phyloP scores from a whole-genome alignment of 1,284 basidiomycete species.

The Vanrija humicola region DNA sequence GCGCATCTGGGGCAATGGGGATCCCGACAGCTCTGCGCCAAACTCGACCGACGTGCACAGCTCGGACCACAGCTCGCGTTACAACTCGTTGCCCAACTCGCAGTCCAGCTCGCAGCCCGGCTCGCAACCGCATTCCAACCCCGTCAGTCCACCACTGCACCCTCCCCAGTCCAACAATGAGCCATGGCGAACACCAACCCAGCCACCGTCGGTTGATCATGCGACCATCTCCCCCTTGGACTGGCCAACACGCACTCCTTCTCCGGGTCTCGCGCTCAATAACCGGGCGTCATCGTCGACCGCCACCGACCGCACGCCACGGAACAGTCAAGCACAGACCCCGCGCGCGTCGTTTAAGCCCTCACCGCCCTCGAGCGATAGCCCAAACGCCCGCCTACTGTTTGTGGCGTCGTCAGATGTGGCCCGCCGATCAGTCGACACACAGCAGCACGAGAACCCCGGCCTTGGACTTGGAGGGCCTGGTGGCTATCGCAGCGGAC shows the following conservation, averaged over 20 bases:
- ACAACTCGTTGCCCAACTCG: too few relatives aligned
- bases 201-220: not conserved
- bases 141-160: not conserved
- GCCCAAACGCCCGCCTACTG: conserved; percentile 1
- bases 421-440: conserved; percentile 16
- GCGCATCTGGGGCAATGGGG: conserved; percentile 2
- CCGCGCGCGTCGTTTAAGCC: not conserved
- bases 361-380: not conserved
- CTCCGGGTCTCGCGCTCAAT: not conserved
- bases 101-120: not conserved
- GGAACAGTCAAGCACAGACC: conserved; percentile 5
- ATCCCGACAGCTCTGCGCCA: not conserved
- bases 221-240: not conserved
- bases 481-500: too few relatives aligned
- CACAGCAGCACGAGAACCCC: conserved; percentile 11
- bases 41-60: too few relatives aligned
- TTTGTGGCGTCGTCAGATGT: conserved; percentile 20
- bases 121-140: not conserved
- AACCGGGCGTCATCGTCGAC: not conserved
- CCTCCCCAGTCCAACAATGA: not conserved
- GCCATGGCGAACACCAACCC: conserved; percentile 7
- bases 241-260: not conserved
- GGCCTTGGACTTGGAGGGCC: not conserved
- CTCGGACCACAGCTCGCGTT: too few relatives aligned
- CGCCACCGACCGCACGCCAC: conserved; percentile 8